Conservation (phyloP, 2,329 filamentous ascomycete species). For the Diplodia corticola region DNA sequence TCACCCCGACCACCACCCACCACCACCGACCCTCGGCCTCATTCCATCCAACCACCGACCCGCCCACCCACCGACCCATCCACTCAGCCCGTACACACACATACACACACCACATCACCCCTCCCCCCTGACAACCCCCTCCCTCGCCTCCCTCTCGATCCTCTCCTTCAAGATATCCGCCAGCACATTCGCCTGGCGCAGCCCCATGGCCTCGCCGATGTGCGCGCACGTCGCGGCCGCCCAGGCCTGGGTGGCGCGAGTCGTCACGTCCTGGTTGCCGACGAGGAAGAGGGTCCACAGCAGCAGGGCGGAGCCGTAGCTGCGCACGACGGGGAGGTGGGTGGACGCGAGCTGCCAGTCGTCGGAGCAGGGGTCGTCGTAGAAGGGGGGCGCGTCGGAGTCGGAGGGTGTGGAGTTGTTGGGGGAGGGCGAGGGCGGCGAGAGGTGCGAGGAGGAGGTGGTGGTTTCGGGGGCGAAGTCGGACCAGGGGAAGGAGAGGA, state of each 20-base stretch:
- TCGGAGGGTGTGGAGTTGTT: too few species aligned
- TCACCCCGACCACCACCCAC: neutral
- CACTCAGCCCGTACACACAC: too few species aligned
- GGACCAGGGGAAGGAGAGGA: slow-evolving; percentile 24
- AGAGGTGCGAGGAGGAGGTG: too few species aligned
- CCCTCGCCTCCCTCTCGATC: neutral
- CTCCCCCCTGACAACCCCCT: neutral
- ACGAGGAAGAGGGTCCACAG: slow-evolving; percentile 38
- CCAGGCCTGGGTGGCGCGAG: slow-evolving; percentile 30
- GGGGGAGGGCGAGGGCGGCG: too few species aligned
- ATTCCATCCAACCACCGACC: neutral
- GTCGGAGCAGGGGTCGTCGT: neutral
- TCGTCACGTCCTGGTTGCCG: slow-evolving; percentile 33
- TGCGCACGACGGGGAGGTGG: slow-evolving; percentile 35
- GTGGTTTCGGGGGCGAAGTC: too few species aligned
- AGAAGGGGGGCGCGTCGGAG: too few species aligned
- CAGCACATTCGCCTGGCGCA: slow-evolving; percentile 37
- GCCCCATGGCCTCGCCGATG: slow-evolving; percentile 54
- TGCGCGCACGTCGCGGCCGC: slow-evolving; percentile 55
- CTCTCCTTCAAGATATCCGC: slow-evolving; percentile 27
- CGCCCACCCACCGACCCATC: too few species aligned
- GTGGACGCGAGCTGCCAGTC: slow-evolving; percentile 13
- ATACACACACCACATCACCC: too few species aligned
- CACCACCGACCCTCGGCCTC: neutral
- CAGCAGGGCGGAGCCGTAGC: slow-evolving; percentile 35